Evolutionary conservation across 2,329 filamentous ascomycete species (phyloP), one percentile per base, ranked within the genome.

Genomic region (Trichoderma sp.): DNA sequence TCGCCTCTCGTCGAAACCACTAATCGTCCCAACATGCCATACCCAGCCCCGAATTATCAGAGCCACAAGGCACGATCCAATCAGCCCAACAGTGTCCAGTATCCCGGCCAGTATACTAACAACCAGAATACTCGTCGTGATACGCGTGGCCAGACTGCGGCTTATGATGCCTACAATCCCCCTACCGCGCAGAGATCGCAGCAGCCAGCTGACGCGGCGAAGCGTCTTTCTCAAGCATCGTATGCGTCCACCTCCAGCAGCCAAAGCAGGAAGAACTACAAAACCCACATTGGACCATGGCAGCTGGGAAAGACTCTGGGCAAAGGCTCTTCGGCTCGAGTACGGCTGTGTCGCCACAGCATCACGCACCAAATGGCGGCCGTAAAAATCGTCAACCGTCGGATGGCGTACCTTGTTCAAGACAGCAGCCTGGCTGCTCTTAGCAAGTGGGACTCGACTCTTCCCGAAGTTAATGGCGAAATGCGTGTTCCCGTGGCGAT

Each of bases 381-480:
- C 2, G 91, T 97, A 77, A 99, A 99, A 83, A 98, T 99, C 75
- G 92, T 99, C 32, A 93, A 93, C 69, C 94, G 96, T 79, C 87
- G 87, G 69, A 91, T 89, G 64, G 93, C 92, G 14, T 90, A 92
- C 70, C 87, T 94, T 75, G 90, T 93, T 1, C 91, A 96, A 72
- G 93, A 94, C 63, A 90, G 93, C 73, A 97, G 94, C 78, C 86
- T 97, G 77, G 91, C 91, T 16, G 91, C 92, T 59, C 87, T 97
- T 71, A 93, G 95, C 76, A 87, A 90, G 73, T 91, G 89, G 78
- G 90, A 91, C 71, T 85, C 84, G 49, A 87, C 79, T 65, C 81
- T 83, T 66, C 87, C 84, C 30, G 84, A 84, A 46, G 82, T 85
- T 43, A 83, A 87, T 61, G 89, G 89, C 51, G 85, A 90, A 69